Evolutionary conservation across 2,329 filamentous ascomycete species (phyloP).

Genomic region (Amauroascus verrucosus): DNA sequence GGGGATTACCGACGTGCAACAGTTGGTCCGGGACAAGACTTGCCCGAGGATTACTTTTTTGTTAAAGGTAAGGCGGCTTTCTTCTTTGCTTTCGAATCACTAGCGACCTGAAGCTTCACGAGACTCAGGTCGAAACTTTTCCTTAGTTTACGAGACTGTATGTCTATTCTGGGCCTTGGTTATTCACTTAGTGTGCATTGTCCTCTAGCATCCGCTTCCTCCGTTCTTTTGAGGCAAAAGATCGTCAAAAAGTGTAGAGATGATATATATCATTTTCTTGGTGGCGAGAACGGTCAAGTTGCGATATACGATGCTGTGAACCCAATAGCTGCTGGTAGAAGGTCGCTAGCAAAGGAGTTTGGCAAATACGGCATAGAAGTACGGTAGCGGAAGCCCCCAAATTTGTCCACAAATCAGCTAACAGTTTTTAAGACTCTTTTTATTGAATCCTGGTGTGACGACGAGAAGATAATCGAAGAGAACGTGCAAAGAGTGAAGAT

Average conservation of each 20-base stretch:
- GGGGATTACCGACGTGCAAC: constrained; percentile 93
- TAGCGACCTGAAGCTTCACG: background rate
- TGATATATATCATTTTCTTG: constrained; percentile 92
- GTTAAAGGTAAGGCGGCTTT: constrained; percentile 53
- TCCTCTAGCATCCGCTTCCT: constrained; percentile 60
- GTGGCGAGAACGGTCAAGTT: constrained; percentile 95
- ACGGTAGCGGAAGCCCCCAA: constrained; percentile 10
- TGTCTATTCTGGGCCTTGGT: background rate
- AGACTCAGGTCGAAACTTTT: background rate
- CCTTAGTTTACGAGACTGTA: background rate
- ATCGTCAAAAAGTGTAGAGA: constrained; percentile 95
- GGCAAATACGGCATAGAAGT: constrained; percentile 94
- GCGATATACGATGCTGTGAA: constrained; percentile 99
- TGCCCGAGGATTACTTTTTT: constrained; percentile 97
- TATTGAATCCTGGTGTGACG: constrained; percentile 90
- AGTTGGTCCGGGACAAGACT: constrained; percentile 67
- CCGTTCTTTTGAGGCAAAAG: constrained; percentile 89
- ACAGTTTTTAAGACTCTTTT: constrained; percentile 65
- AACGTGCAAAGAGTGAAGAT: constrained; percentile 98
- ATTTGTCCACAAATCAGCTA: background rate
- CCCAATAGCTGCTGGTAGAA: constrained; percentile 69
- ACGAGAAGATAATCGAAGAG: constrained; percentile 86
- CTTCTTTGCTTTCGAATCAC: background rate
- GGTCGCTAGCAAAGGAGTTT: constrained; percentile 85
- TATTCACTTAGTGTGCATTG: constrained; percentile 16